Percentiles rank a stretch among this genome's conserved stretches.
Conservation (phyloP, 345 rosid genomes). For the Leavenworthia alabamica region DNA sequence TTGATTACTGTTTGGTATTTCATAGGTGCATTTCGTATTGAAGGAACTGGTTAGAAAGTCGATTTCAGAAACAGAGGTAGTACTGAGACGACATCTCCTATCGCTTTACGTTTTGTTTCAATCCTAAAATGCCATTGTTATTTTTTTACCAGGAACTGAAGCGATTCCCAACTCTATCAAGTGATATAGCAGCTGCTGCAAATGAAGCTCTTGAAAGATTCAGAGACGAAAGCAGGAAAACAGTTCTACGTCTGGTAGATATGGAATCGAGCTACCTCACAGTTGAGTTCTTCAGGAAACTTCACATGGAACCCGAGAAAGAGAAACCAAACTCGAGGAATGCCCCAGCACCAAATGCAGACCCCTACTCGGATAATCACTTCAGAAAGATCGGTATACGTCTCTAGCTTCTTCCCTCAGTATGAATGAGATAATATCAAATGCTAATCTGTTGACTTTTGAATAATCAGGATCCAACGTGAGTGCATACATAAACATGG, state of each 20-base stretch:
- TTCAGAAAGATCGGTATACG: slow-evolving; percentile 77
- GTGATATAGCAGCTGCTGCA: slow-evolving; percentile 92
- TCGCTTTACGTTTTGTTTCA: neutral
- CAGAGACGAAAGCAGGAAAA: slow-evolving; percentile 87
- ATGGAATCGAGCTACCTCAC: slow-evolving; percentile 98
- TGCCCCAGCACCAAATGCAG: slow-evolving; percentile 45
- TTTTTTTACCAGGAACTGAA: slow-evolving; percentile 66
- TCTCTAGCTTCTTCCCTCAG: neutral
- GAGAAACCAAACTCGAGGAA: slow-evolving; percentile 39
- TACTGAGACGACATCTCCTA: slow-evolving; percentile 2
- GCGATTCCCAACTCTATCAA: slow-evolving; percentile 82
- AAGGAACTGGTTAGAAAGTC: slow-evolving; percentile 98
- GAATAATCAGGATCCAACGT: slow-evolving; percentile 72
- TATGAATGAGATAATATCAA: slow-evolving; percentile 6
- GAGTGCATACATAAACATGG: slow-evolving; percentile 83
- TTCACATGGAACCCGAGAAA: slow-evolving; percentile 81
- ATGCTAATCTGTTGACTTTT: neutral
- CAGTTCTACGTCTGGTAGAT: slow-evolving; percentile 80
- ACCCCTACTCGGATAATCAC: slow-evolving; percentile 67
- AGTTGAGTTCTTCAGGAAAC: slow-evolving; percentile 92
- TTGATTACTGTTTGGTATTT: slow-evolving; percentile 6
- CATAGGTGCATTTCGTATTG: slow-evolving; percentile 84
- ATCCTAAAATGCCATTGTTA: neutral
- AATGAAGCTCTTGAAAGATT: slow-evolving; percentile 88
- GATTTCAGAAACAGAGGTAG: slow-evolving; percentile 85